Evolutionary conservation across 345 rosid species (phyloP).

Genomic region (Salix koriyanagi): DNA sequence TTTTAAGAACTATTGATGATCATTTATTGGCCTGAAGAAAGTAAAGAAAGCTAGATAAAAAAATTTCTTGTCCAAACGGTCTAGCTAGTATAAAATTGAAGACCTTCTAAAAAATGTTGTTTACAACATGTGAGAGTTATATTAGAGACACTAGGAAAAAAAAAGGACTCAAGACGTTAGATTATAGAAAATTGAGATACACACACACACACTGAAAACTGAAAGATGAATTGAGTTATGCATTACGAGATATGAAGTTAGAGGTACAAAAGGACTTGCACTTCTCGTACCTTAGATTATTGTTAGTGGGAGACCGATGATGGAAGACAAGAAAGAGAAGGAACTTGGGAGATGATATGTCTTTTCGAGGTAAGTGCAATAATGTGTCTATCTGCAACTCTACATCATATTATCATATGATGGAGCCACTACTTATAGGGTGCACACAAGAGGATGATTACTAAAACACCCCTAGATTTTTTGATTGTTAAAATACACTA

Average conservation of each 20-base stretch:
- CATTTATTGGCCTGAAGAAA: neutral
- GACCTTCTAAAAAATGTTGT: neutral
- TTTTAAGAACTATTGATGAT: neutral
- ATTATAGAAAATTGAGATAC: neutral
- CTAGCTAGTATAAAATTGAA: neutral
- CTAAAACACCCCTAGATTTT: constrained; percentile 27
- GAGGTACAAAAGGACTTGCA: neutral
- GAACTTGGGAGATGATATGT: neutral
- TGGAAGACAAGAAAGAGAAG: neutral
- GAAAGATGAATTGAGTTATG: neutral
- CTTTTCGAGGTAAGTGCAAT: neutral
- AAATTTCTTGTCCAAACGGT: too few species aligned
- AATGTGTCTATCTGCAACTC: constrained; percentile 2
- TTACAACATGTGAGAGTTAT: neutral
- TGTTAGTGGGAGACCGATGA: neutral
- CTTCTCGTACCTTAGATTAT: neutral
- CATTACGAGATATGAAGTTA: neutral
- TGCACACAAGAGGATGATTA: constrained; percentile 28
- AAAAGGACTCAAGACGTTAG: too few species aligned
- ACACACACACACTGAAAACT: neutral
- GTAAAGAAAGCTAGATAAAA: neutral
- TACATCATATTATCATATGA: neutral
- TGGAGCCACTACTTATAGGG: constrained; percentile 21
- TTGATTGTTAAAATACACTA: neutral
- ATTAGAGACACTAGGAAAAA: too few species aligned